Evolutionary conservation across 768 basidiomycete species (phyloP), one percentile per base, ranked within the genome.

Genomic region (Paxillus involutus): DNA sequence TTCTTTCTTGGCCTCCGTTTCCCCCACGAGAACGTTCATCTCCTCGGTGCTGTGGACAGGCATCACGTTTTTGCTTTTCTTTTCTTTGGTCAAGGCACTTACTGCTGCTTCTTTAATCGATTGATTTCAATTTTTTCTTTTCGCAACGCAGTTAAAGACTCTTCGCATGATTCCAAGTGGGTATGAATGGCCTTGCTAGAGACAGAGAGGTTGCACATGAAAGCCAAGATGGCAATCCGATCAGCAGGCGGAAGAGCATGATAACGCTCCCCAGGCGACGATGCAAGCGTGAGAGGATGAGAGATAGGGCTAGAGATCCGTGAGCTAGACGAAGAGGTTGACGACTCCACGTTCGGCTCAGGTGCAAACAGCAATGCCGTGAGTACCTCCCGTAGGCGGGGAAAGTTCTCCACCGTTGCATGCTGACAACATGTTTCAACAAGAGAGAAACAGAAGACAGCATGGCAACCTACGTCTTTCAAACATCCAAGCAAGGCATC

Each of bases 111-210:
- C 74, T 89, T 89, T 63, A 87, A 77, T 55, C 95, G 81, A 73
- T 97, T 97, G 56, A 94, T 85, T 58, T 98, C 97, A 32, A 95
- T 94, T 70, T 95, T 91, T 70, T 96, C 92, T 72, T 98, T 99
- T 58, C 97, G 75, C 33, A 97, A 76, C 26, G 94, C 91, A 9
- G 97, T 98, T 57, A 99, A 71, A 59, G 89, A 86, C 61, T 89
- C 83, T 64, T 95, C 94, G 63, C 91, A 92, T 43, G 84, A 81
- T 63, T 99, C 97, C 83, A 98, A 89, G 63, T 92, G 90, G 6
- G 80, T 72, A 65, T 94, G 90, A 19, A 98, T 85, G 10, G 85
- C 80, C 72, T 94, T 96, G 71, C 91, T 94, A 21, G 94, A 93
- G 24, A 94, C 83, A 1, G 88, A 94, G 47, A 95, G 72, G 64